These are phyloP conservation scores for Candida ulmi DNA, from an alignment of 805 yeast species.

Conservation along the genomic window DNA sequence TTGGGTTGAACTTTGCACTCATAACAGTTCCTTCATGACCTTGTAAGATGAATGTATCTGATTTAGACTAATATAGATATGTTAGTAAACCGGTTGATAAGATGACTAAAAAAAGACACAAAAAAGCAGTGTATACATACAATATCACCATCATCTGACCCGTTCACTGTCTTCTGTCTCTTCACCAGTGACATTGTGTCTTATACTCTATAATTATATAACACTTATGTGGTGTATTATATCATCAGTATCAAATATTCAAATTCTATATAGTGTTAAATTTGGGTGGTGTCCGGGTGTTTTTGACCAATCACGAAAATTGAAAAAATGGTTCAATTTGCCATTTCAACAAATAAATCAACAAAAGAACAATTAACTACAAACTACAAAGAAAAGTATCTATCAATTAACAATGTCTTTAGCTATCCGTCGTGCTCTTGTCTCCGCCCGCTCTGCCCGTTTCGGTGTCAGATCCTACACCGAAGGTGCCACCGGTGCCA, in stretches of 20 bases:
- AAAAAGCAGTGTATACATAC: not conserved
- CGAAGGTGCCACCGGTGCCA: slow-evolving; percentile 60
- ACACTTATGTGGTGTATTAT: too few species aligned
- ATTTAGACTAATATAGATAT: slow-evolving; percentile 7
- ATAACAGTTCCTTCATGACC: slow-evolving; percentile 54
- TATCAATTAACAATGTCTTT: too few species aligned
- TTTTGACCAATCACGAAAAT: slow-evolving; percentile 13
- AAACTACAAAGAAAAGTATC: too few species aligned
- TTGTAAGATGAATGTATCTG: slow-evolving; percentile 30
- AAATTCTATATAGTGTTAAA: too few species aligned
- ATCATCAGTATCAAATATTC: too few species aligned
- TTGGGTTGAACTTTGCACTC: slow-evolving; percentile 43
- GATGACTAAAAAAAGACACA: not conserved
- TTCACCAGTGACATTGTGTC: slow-evolving; percentile 29
- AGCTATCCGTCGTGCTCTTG: slow-evolving; percentile 33
- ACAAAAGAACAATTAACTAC: too few species aligned
- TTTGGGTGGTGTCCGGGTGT: slow-evolving; percentile 13
- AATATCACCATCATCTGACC: not conserved
- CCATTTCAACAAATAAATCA: too few species aligned
- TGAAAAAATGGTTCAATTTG: not conserved
- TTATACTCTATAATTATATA: too few species aligned
- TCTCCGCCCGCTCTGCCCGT: slow-evolving; percentile 22
- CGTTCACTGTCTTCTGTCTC: slow-evolving; percentile 23
- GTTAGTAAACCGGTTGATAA: slow-evolving; percentile 1
- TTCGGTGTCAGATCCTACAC: slow-evolving; percentile 28